These are phyloP conservation scores for Neofusicoccum cordaticola DNA, from an alignment of 2,329 filamentous ascomycete species.

Conservation along the genomic window DNA sequence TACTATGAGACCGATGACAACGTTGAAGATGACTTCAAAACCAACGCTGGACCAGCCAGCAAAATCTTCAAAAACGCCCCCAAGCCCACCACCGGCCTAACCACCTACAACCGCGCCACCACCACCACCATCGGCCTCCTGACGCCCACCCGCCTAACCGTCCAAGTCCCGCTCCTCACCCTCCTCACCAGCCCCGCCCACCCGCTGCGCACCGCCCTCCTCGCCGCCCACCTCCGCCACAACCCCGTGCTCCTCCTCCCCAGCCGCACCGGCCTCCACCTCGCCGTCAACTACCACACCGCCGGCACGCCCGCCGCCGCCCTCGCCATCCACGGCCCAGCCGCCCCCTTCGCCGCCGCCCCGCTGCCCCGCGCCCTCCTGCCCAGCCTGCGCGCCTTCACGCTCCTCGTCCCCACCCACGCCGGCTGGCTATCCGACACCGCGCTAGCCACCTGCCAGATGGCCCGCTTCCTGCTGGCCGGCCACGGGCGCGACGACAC, in stretches of 20 bases:
- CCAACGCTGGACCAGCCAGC: background rate
- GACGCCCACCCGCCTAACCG: constrained; percentile 21
- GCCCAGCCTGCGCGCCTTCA: background rate
- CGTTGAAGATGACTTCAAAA: too few species aligned
- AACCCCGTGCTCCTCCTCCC: background rate
- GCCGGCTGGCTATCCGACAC: background rate
- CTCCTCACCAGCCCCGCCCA: constrained; percentile 14
- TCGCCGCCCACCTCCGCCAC: background rate
- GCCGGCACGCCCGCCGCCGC: background rate
- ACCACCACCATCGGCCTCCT: background rate
- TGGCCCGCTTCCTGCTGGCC: background rate
- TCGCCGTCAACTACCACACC: constrained; percentile 3
- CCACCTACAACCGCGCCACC: background rate
- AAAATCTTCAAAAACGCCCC: background rate
- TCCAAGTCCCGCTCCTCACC: constrained; percentile 13
- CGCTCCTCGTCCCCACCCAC: background rate
- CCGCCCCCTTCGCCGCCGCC: background rate
- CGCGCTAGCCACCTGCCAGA: background rate
- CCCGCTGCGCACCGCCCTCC: background rate
- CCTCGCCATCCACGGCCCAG: background rate
- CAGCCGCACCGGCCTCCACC: background rate
- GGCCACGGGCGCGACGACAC: background rate
- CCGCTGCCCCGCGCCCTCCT: background rate
- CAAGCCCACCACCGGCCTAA: background rate
- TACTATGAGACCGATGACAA: too few species aligned